Conservation (phyloP, 257 asterid species). For the Striga asiatica region DNA sequence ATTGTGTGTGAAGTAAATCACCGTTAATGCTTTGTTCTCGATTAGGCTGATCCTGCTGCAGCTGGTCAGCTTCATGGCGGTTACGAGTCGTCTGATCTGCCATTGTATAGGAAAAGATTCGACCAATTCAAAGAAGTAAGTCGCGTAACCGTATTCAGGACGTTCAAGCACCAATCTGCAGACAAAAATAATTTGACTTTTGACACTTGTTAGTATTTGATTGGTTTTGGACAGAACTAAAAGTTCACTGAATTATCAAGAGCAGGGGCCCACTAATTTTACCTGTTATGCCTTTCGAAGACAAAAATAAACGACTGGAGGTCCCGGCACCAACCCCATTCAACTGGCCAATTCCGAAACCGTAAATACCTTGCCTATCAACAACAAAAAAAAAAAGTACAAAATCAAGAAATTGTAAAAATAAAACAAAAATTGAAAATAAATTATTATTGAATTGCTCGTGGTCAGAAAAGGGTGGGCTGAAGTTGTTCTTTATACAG, state of each 20-base stretch:
- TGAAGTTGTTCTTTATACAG: background rate
- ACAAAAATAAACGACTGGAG: slow-evolving; percentile 90
- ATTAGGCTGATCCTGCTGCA: slow-evolving; percentile 60
- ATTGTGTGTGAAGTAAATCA: slow-evolving; percentile 22
- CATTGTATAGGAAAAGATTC: slow-evolving; percentile 50
- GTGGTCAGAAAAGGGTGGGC: background rate
- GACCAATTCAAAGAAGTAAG: slow-evolving; percentile 76
- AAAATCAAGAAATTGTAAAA: slow-evolving; percentile 1
- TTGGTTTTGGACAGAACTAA: background rate
- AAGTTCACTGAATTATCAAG: slow-evolving; percentile 6
- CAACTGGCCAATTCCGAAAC: slow-evolving; percentile 83
- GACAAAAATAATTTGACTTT: slow-evolving; percentile 15
- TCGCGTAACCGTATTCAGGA: slow-evolving; percentile 94
- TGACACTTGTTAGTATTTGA: background rate
- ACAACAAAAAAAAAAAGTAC: slow-evolving; percentile 14
- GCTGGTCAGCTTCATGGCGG: slow-evolving; percentile 74
- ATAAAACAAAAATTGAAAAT: background rate
- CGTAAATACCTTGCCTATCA: slow-evolving; percentile 65
- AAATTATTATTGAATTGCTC: background rate
- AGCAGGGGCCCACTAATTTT: background rate
- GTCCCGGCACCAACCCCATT: slow-evolving; percentile 99
- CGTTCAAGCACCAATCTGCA: slow-evolving; percentile 97
- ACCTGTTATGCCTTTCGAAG: slow-evolving; percentile 90
- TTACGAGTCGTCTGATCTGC: slow-evolving; percentile 80
- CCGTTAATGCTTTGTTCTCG: slow-evolving; percentile 71